These are phyloP conservation scores for Nepenthes mirabilis DNA, from an alignment of 148 eudicot genomes.

Conservation along the genomic window DNA sequence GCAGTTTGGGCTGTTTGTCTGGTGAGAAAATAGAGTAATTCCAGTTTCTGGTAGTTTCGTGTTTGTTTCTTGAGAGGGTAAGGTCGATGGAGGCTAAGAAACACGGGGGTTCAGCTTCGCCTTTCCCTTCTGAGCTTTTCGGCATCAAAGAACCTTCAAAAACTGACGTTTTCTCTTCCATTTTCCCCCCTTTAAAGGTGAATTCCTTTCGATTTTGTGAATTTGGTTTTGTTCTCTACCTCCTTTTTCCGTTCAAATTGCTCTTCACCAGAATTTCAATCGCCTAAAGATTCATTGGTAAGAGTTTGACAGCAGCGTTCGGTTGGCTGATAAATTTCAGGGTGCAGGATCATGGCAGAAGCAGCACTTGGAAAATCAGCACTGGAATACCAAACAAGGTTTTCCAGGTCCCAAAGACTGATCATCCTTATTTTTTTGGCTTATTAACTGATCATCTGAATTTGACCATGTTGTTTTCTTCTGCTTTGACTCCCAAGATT, in stretches of 20 bases:
- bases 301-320: not conserved
- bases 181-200: not conserved
- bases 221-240: too few relatives aligned
- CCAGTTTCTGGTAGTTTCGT: too few relatives aligned
- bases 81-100: not conserved
- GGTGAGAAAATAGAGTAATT: too few relatives aligned
- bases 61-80: too few relatives aligned
- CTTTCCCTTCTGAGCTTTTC: not conserved
- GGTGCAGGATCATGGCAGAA: conserved; percentile 21
- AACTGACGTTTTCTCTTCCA: not conserved
- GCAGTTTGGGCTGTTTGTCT: too few relatives aligned
- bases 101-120: not conserved
- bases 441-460: not conserved
- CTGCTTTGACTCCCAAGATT: too few relatives aligned
- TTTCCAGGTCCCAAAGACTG: not conserved
- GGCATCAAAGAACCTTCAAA: not conserved
- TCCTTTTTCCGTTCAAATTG: too few relatives aligned
- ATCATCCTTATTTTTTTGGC: too few relatives aligned
- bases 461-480: not conserved
- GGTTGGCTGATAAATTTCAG: too few relatives aligned
- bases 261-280: too few relatives aligned
- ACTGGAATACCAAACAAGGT: conserved; percentile 21
- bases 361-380: conserved; percentile 5
- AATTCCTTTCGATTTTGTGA: not conserved
- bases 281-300: too few relatives aligned